Evolutionary conservation across 305 asterid species (phyloP).

Genomic region (Fraxinus ornus): DNA sequence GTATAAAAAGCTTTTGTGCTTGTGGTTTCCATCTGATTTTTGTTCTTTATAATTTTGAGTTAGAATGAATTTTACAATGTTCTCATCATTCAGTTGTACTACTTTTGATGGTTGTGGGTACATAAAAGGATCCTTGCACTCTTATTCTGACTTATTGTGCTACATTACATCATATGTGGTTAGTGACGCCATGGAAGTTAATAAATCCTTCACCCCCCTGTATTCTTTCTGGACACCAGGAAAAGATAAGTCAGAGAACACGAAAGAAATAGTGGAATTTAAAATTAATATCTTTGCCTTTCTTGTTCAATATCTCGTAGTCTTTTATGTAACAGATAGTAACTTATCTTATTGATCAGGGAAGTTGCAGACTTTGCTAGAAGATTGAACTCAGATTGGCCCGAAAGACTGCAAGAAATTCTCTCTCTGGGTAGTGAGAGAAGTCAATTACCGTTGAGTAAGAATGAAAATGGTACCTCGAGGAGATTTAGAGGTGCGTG

Average conservation of each 20-base stretch:
- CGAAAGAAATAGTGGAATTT: neutral
- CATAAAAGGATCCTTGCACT: neutral
- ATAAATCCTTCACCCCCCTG: neutral
- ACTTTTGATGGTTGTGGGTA: neutral
- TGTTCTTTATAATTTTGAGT: neutral
- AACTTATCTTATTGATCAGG: slow-evolving; percentile 44
- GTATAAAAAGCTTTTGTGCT: neutral
- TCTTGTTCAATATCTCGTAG: slow-evolving; percentile 5
- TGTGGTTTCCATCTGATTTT: slow-evolving; percentile 11
- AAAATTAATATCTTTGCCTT: neutral
- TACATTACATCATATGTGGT: slow-evolving; percentile 14
- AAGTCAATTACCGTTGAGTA: slow-evolving; percentile 49
- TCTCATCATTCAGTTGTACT: neutral
- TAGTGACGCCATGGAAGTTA: slow-evolving; percentile 4
- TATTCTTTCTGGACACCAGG: neutral
- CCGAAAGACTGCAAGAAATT: slow-evolving; percentile 81
- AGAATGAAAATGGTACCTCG: slow-evolving; percentile 68
- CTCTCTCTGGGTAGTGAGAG: slow-evolving; percentile 77
- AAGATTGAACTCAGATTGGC: slow-evolving; percentile 89
- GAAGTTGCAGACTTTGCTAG: slow-evolving; percentile 99
- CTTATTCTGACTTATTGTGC: neutral
- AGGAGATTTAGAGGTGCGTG: slow-evolving; percentile 59
- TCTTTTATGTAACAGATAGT: slow-evolving; percentile 9
- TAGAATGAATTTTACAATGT: neutral
- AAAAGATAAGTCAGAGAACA: neutral